phyloP scores from a whole-genome alignment of 73 alveolate species.

The Tetrahymena borealis region DNA sequence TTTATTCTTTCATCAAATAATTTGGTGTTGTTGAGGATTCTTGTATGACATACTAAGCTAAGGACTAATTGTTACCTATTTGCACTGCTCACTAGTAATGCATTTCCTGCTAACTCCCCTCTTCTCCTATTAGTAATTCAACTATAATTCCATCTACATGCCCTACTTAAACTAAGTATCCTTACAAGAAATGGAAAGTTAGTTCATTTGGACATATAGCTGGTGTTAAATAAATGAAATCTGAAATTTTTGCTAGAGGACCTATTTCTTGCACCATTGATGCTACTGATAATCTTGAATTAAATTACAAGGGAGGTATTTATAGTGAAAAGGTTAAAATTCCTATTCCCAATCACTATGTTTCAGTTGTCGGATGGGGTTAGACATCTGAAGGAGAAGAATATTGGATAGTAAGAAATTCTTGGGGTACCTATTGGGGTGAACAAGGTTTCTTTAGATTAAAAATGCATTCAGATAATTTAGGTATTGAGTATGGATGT shows the following conservation, averaged over 20 bases:
- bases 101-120: not conserved
- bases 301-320: constrained; percentile 77
- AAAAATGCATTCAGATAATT: constrained; percentile 67
- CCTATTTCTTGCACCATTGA: constrained; percentile 71
- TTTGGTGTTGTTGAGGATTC: constrained; percentile 71
- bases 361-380: constrained; percentile 63
- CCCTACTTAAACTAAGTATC: not conserved
- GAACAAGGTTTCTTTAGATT: constrained; percentile 73
- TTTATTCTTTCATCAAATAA: constrained; percentile 45
- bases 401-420: constrained; percentile 82
- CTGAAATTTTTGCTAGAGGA: constrained; percentile 68
- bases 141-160: not conserved
- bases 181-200: not conserved
- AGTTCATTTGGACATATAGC: constrained; percentile 44
- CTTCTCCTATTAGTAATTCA: not conserved
- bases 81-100: not conserved
- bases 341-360: constrained; percentile 51
- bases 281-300: constrained; percentile 25
- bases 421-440: constrained; percentile 94
- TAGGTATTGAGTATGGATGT: constrained; percentile 58
- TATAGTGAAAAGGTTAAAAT: constrained; percentile 43
- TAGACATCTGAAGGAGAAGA: constrained; percentile 41
- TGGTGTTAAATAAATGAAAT: constrained; percentile 70
- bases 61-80: not conserved
- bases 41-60: constrained; percentile 67